phyloP scores from a whole-genome alignment of 2,329 filamentous ascomycete genomes.

The Escovopsis sp. region DNA sequence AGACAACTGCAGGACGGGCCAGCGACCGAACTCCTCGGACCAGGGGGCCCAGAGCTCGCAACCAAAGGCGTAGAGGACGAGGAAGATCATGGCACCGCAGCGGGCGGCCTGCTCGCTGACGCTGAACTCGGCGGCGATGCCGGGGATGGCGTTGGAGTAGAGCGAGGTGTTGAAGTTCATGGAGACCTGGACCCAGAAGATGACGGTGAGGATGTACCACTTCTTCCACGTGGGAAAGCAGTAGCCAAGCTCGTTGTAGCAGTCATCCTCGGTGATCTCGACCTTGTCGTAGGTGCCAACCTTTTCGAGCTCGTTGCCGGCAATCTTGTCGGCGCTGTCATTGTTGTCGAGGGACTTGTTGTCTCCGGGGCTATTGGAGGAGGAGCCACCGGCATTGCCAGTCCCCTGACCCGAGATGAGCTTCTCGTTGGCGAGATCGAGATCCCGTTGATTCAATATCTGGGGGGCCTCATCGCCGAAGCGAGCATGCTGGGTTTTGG shows the following conservation, averaged over 20 bases:
- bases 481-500: constrained; percentile 13
- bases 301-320: constrained; percentile 16
- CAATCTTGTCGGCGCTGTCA: constrained; percentile 16
- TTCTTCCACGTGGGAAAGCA: constrained; percentile 46
- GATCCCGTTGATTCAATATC: constrained; percentile 21
- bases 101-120: constrained; percentile 56
- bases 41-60: constrained; percentile 83
- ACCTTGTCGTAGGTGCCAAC: constrained; percentile 24
- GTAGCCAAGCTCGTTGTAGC: constrained; percentile 50
- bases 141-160: constrained; percentile 52
- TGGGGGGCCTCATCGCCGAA: constrained; percentile 22
- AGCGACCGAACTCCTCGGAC: constrained; percentile 70
- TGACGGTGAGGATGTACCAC: constrained; percentile 57
- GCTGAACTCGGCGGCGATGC: constrained; percentile 50
- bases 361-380: constrained; percentile 6
- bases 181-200: constrained; percentile 58
- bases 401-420: constrained; percentile 15
- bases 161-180: constrained; percentile 70
- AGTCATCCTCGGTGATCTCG: constrained; percentile 40
- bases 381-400: constrained; percentile 2
- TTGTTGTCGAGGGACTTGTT: constrained; percentile 2
- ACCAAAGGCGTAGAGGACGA: constrained; percentile 69
- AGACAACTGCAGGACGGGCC: constrained; percentile 57
- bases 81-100: constrained; percentile 61
- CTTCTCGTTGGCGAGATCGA: constrained; percentile 21